A percentile compares a stretch with the other conserved stretches of the same genome.
phyloP scores from a whole-genome alignment of 1,284 basidiomycete genomes.

The Fomitopsis pinicola region DNA sequence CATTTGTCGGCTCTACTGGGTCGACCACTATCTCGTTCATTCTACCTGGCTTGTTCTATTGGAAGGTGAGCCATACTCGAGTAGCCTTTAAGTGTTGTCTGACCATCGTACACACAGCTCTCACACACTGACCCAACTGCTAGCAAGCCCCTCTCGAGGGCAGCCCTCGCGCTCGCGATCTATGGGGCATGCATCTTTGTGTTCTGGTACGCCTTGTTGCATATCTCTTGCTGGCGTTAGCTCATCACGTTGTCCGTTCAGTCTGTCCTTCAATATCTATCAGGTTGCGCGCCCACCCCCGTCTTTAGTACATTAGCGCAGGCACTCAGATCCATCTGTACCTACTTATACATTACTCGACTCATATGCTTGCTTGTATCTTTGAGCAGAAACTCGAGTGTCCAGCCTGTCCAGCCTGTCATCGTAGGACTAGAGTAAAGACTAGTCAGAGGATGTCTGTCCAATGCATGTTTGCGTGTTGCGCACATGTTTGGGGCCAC shows the following conservation, averaged over 20 bases:
- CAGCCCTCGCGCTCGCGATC: constrained; percentile 63
- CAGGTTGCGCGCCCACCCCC: constrained; percentile 37
- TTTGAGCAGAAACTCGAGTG: too few relatives aligned
- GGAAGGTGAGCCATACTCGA: constrained; percentile 52
- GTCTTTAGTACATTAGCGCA: constrained; percentile 15
- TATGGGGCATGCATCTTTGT: constrained; percentile 84
- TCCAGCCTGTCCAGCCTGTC: too few relatives aligned
- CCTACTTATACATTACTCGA: background rate
- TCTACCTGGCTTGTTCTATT: constrained; percentile 84
- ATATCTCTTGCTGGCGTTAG: background rate
- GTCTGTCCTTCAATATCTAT: constrained; percentile 76
- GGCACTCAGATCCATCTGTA: background rate
- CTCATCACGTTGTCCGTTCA: constrained; percentile 23
- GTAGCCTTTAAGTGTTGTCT: background rate
- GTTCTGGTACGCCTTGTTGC: constrained; percentile 67
- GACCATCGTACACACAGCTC: constrained; percentile 39
- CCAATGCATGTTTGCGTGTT: too few relatives aligned
- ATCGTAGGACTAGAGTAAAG: too few relatives aligned
- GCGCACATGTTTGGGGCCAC: too few relatives aligned
- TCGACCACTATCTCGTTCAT: constrained; percentile 98
- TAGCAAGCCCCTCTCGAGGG: constrained; percentile 53
- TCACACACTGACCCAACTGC: constrained; percentile 63
- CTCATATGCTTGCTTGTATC: too few relatives aligned
- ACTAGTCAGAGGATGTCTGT: too few relatives aligned
- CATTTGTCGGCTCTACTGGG: constrained; percentile 96